These are phyloP conservation scores for Aspergillus oerlinghausenensis DNA, from an alignment of 2,329 filamentous ascomycete genomes.

Conservation along the genomic window DNA sequence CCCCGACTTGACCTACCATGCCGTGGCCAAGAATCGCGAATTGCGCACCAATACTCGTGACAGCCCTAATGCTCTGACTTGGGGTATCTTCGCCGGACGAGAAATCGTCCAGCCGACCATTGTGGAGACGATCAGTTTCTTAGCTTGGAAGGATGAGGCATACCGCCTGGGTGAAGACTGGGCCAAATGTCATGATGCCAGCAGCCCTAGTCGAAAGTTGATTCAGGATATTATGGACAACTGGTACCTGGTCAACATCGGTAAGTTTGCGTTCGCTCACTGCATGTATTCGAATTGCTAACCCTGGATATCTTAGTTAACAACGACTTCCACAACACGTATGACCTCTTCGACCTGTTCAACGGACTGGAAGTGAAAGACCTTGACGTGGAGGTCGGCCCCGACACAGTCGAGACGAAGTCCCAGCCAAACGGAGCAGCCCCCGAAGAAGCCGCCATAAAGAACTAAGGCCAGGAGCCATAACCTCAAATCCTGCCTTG, in stretches of 20 bases:
- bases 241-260: constrained; percentile 94
- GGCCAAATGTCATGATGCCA: constrained; percentile 80
- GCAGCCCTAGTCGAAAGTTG: constrained; percentile 70
- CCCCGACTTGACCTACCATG: constrained; percentile 86
- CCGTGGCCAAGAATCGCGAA: constrained; percentile 76
- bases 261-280: constrained; percentile 48
- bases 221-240: constrained; percentile 80
- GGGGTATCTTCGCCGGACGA: constrained; percentile 98
- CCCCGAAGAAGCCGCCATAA: constrained; percentile 9
- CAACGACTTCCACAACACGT: constrained; percentile 89
- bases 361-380: constrained; percentile 57
- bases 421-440: constrained; percentile 18
- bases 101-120: constrained; percentile 99
- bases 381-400: constrained; percentile 28
- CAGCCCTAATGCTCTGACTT: constrained; percentile 95
- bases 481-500: constrained; percentile 7
- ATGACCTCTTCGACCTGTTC: constrained; percentile 81
- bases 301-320: constrained; percentile 60
- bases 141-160: constrained; percentile 98
- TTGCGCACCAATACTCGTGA: constrained; percentile 78
- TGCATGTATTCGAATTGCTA: constrained; percentile 13
- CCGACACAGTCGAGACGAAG: constrained; percentile 14
- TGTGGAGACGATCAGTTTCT: constrained; percentile 93
- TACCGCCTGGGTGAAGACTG: constrained; percentile 89
- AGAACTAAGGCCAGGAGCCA: constrained; percentile 20